Percentiles rank a stretch among this genome's conserved stretches.
phyloP scores from a whole-genome alignment of 306 rosid genomes.

The Malus asiatica region DNA sequence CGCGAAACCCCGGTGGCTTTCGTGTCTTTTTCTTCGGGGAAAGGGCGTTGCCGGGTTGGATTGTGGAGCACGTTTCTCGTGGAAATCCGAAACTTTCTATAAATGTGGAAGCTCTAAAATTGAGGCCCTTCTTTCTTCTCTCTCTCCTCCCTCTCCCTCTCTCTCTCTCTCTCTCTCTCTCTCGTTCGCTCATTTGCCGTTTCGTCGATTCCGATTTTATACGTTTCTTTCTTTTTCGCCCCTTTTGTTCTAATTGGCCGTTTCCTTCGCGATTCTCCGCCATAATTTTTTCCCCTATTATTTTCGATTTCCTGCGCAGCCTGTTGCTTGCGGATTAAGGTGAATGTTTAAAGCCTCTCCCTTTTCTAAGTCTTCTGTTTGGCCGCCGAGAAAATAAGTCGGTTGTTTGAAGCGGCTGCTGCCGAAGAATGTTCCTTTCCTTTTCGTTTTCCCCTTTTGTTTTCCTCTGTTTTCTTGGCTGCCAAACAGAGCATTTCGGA shows the following conservation, averaged over 20 bases:
- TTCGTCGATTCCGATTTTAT: conserved; percentile 5
- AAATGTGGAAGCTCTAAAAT: conserved; percentile 20
- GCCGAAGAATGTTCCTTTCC: neutral
- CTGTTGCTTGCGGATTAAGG: conserved; percentile 10
- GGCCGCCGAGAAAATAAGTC: conserved; percentile 12
- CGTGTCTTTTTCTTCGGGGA: neutral
- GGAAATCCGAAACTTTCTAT: conserved; percentile 30
- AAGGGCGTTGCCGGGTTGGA: neutral
- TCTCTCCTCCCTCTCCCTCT: neutral
- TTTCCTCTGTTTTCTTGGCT: conserved; percentile 11
- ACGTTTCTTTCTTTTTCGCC: neutral
- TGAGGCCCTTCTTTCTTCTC: neutral
- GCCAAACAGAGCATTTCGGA: conserved; percentile 16
- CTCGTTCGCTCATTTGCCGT: conserved; percentile 15
- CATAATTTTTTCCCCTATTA: neutral
- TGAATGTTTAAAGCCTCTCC: neutral
- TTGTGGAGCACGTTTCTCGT: conserved; percentile 8
- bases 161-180: neutral
- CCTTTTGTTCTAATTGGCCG: conserved; percentile 1
- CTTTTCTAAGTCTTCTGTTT: conserved; percentile 13
- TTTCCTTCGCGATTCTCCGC: conserved; percentile 4
- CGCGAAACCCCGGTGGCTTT: neutral
- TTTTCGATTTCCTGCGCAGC: neutral
- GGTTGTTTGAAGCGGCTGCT: neutral
- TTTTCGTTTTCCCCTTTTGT: neutral